These are phyloP conservation scores for Psidium friedrichsthalianum DNA, from an alignment of 345 rosid species.

Conservation along the genomic window DNA sequence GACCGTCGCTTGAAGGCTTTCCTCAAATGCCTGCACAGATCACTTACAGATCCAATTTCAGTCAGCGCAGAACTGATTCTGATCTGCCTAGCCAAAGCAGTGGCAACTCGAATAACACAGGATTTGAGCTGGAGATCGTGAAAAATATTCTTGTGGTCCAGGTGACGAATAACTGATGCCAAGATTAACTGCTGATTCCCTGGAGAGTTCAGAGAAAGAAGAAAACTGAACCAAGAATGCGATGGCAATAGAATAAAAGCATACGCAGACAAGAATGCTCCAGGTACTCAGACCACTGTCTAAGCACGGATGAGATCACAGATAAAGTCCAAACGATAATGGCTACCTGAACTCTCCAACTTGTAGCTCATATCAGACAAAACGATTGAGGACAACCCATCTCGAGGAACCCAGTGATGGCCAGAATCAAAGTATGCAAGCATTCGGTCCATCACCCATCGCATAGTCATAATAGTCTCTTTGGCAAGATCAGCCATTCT, in stretches of 20 bases:
- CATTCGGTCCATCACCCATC: constrained; percentile 76
- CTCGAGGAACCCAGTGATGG: constrained; percentile 64
- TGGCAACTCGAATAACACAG: constrained; percentile 57
- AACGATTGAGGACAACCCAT: constrained; percentile 61
- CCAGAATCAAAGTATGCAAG: constrained; percentile 63
- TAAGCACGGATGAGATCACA: not conserved
- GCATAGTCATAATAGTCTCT: constrained; percentile 82
- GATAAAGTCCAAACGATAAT: not conserved
- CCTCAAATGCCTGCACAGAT: constrained; percentile 89
- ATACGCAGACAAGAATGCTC: not conserved
- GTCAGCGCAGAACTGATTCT: constrained; percentile 49
- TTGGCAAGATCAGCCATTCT: constrained; percentile 83
- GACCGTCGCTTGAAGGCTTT: constrained; percentile 71
- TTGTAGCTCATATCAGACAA: constrained; percentile 68
- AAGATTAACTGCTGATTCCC: constrained; percentile 59
- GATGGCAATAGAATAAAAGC: not conserved
- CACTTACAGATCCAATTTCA: constrained; percentile 75
- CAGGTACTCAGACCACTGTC: not conserved
- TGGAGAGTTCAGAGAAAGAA: not conserved
- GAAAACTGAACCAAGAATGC: not conserved
- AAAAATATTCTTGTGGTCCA: constrained; percentile 78
- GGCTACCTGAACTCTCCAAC: constrained; percentile 55
- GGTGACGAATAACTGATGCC: constrained; percentile 68
- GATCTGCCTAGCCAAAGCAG: constrained; percentile 66
- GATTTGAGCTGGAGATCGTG: constrained; percentile 78